Percentiles rank a stretch among this genome's conserved stretches.
Evolutionary conservation across 352 stramenopile species (phyloP).

Genomic region (Pythium dissotocum): DNA sequence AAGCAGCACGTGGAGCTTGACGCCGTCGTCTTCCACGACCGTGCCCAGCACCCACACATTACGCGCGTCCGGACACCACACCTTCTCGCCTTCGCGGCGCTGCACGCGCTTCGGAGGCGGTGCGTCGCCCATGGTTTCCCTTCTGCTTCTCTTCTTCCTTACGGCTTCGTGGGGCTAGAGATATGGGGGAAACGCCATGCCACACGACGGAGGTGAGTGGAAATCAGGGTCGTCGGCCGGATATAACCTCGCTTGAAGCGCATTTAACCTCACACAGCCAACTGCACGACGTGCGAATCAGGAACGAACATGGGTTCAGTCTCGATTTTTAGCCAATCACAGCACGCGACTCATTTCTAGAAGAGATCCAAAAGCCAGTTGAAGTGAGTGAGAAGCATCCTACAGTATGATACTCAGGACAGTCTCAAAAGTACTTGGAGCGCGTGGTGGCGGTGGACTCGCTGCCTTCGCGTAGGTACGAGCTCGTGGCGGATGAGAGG

Average conservation of each 20-base stretch:
- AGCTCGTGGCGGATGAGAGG: slow-evolving; percentile 73
- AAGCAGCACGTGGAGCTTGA: slow-evolving; percentile 82
- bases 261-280: slow-evolving; percentile 27
- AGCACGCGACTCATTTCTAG: slow-evolving; percentile 6
- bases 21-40: slow-evolving; percentile 83
- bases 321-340: slow-evolving; percentile 17
- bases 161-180: background rate
- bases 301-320: slow-evolving; percentile 29
- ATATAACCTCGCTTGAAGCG: slow-evolving; percentile 23
- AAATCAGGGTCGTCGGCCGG: slow-evolving; percentile 21
- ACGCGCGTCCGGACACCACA: slow-evolving; percentile 83
- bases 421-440: slow-evolving; percentile 67
- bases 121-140: slow-evolving; percentile 20
- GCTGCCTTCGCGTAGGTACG: slow-evolving; percentile 49
- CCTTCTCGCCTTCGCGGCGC: slow-evolving; percentile 84
- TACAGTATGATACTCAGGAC: background rate
- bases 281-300: slow-evolving; percentile 5
- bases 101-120: slow-evolving; percentile 46
- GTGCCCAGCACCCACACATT: slow-evolving; percentile 88
- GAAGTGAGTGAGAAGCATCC: slow-evolving; percentile 14
- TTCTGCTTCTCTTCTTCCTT: background rate
- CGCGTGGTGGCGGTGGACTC: background rate
- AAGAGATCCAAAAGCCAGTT: slow-evolving; percentile 22
- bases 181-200: background rate
- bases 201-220: background rate